Evolutionary conservation across 2,329 filamentous ascomycete species (phyloP).

Genomic region (Bimuria novae-zelandiae): DNA sequence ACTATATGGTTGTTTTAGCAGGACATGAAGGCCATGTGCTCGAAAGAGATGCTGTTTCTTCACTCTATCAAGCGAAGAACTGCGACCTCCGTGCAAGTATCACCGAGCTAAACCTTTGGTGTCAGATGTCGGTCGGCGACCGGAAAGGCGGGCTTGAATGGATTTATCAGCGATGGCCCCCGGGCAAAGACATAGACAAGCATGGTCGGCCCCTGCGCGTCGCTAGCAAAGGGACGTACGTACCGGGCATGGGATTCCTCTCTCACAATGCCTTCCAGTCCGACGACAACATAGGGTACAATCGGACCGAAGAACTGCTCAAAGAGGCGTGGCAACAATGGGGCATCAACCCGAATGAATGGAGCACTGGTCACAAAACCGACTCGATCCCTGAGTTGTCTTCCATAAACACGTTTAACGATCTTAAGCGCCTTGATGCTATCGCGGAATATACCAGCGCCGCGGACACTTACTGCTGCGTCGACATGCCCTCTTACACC

Average conservation of each 20-base stretch:
- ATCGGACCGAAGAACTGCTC: slow-evolving; percentile 65
- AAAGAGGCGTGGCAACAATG: slow-evolving; percentile 71
- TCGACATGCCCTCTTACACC: slow-evolving; percentile 50
- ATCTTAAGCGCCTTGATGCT: slow-evolving; percentile 56
- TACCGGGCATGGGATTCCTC: slow-evolving; percentile 75
- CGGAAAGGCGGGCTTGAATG: slow-evolving; percentile 86
- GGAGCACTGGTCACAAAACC: slow-evolving; percentile 28
- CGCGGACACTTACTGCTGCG: slow-evolving; percentile 64
- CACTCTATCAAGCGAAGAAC: slow-evolving; percentile 71
- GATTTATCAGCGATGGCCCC: slow-evolving; percentile 80
- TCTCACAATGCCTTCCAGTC: slow-evolving; percentile 62
- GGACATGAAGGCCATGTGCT: slow-evolving; percentile 89
- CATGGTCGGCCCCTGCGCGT: slow-evolving; percentile 73
- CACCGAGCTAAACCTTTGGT: slow-evolving; percentile 91
- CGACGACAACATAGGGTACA: slow-evolving; percentile 43
- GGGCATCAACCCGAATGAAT: slow-evolving; percentile 66
- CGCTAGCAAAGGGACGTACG: slow-evolving; percentile 79
- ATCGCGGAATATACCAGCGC: slow-evolving; percentile 67
- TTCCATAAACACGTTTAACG: slow-evolving; percentile 7
- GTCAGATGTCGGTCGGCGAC: slow-evolving; percentile 92
- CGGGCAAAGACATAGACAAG: slow-evolving; percentile 69
- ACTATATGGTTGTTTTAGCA: slow-evolving; percentile 80
- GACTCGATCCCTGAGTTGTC: slow-evolving; percentile 47
- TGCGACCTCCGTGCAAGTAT: slow-evolving; percentile 81
- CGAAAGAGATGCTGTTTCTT: slow-evolving; percentile 65